Conservation (phyloP, 352 stramenopile genomes). For the Globisporangium solare region DNA sequence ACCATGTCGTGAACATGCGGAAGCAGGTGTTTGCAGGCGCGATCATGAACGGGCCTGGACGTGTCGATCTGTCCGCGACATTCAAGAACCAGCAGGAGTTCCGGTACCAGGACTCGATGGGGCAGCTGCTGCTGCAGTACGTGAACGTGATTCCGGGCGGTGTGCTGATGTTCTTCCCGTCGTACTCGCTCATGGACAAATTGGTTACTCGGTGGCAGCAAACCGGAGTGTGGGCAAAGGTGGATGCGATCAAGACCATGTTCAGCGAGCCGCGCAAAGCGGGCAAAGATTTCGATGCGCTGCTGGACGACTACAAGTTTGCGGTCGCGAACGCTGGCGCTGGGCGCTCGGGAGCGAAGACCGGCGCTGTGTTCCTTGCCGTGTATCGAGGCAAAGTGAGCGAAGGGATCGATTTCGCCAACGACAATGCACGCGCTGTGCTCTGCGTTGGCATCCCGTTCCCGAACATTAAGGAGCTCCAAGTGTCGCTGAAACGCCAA, state of each 20-base stretch:
- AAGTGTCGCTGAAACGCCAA: constrained; percentile 73
- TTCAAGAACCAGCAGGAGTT: constrained; percentile 83
- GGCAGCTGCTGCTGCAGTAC: constrained; percentile 70
- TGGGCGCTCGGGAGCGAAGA: constrained; percentile 17
- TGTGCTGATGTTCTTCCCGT: constrained; percentile 86
- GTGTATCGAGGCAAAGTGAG: constrained; percentile 98
- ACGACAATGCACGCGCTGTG: constrained; percentile 95
- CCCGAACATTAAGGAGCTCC: constrained; percentile 92
- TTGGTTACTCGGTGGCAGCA: constrained; percentile 60
- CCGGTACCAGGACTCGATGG: constrained; percentile 79
- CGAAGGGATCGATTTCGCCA: constrained; percentile 98
- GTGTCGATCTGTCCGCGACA: constrained; percentile 67
- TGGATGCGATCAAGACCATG: constrained; percentile 57
- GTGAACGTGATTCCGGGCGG: constrained; percentile 62
- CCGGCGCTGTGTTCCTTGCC: constrained; percentile 94
- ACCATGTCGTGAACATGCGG: constrained; percentile 86
- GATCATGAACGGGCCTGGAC: constrained; percentile 61
- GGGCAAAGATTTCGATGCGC: constrained; percentile 77
- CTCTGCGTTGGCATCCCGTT: constrained; percentile 99
- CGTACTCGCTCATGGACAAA: constrained; percentile 78
- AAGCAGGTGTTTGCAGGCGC: constrained; percentile 78
- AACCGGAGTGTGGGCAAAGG: constrained; percentile 55
- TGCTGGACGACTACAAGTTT: constrained; percentile 73
- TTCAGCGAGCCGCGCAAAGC: constrained; percentile 68
- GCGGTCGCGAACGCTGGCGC: constrained; percentile 26